Evolutionary conservation across 306 rosid species (phyloP).

Genomic region (Inga laurina): DNA sequence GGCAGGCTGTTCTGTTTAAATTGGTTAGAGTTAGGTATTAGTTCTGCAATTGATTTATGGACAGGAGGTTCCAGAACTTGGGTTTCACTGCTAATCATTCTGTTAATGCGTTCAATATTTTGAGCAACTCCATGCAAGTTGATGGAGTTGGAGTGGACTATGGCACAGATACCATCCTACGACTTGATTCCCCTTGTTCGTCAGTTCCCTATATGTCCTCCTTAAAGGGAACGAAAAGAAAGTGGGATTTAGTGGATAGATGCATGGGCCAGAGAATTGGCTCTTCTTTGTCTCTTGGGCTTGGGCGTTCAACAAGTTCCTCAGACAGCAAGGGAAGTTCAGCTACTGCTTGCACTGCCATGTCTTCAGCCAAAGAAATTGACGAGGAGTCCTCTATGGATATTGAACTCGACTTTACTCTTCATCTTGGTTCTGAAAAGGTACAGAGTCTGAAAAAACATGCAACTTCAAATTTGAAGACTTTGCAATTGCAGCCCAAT

Average conservation of each 20-base stretch:
- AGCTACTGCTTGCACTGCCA: slow-evolving; percentile 66
- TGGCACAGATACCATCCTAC: slow-evolving; percentile 53
- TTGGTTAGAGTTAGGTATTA: slow-evolving; percentile 24
- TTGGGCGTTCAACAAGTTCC: slow-evolving; percentile 64
- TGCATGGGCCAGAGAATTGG: slow-evolving; percentile 50
- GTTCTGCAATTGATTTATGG: slow-evolving; percentile 51
- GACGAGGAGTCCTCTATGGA: slow-evolving; percentile 76
- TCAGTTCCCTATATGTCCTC: slow-evolving; percentile 36
- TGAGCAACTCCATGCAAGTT: slow-evolving; percentile 51
- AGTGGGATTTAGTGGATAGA: slow-evolving; percentile 57
- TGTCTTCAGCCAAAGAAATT: slow-evolving; percentile 73
- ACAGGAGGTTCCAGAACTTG: slow-evolving; percentile 50
- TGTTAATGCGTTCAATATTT: slow-evolving; percentile 50
- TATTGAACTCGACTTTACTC: slow-evolving; percentile 61
- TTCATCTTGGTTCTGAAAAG: slow-evolving; percentile 62
- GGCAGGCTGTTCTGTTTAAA: slow-evolving; percentile 55
- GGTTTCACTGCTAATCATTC: slow-evolving; percentile 47
- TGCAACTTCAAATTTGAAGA: slow-evolving; percentile 34
- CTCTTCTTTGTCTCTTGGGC: slow-evolving; percentile 65
- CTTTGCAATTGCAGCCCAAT: slow-evolving; percentile 42
- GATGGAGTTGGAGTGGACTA: slow-evolving; percentile 38
- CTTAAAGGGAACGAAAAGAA: slow-evolving; percentile 62
- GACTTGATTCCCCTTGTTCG: slow-evolving; percentile 60
- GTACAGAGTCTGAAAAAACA: slow-evolving; percentile 44
- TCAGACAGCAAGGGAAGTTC: slow-evolving; percentile 82